These are phyloP conservation scores for Penicillium goetzii DNA, from an alignment of 495 filamentous ascomycete species.

Conservation along the genomic window DNA sequence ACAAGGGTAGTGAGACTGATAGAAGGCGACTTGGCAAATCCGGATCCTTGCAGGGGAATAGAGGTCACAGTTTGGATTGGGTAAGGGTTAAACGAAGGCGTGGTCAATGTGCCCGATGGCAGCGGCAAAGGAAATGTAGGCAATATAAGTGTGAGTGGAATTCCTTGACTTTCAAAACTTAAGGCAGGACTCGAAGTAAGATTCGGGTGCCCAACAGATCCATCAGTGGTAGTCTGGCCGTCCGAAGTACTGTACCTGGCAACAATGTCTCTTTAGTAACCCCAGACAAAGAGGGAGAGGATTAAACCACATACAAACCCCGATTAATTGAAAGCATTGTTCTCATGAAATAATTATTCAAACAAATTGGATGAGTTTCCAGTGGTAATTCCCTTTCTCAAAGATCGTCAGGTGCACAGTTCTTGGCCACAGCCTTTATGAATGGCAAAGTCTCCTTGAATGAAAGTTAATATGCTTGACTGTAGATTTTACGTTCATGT, in stretches of 20 bases:
- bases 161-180: neutral
- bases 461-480: neutral
- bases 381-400: neutral
- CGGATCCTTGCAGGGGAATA: neutral
- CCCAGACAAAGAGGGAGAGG: neutral
- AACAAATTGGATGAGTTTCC: too few relatives aligned
- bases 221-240: neutral
- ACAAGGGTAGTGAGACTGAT: neutral
- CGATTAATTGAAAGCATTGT: neutral
- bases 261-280: neutral
- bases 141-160: neutral
- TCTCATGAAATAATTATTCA: neutral
- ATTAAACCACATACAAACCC: neutral
- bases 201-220: neutral
- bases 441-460: neutral
- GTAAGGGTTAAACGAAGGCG: neutral
- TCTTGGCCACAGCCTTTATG: neutral
- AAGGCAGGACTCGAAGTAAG: neutral
- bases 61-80: neutral
- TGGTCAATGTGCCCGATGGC: neutral
- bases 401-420: conserved; percentile 2
- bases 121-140: neutral
- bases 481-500: too few relatives aligned
- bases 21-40: neutral
- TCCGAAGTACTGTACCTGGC: neutral